Evolutionary conservation across 2,329 filamentous ascomycete species (phyloP), one percentile per base, ranked within the genome.

Genomic region (Paraphoma sp.): DNA sequence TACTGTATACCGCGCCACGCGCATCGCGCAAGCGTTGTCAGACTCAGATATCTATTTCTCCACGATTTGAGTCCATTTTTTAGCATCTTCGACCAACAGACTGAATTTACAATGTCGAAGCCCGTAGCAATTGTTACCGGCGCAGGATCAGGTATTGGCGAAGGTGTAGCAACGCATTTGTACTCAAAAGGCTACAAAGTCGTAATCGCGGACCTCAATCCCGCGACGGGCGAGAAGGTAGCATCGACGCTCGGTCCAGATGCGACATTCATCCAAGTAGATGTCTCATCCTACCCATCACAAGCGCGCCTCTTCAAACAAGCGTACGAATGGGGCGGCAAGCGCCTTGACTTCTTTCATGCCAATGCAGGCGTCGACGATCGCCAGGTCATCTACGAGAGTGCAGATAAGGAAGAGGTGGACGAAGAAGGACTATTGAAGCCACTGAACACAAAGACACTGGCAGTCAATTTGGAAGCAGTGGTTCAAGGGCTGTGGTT

Each of bases 51-150:
- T 5, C 23, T 3, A 23, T 5, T 3, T 23, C 23, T 23, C 5
- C 23, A 23, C 23, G 5, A 23, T 38, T 6, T 38, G 6, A 38
- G 40, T 16, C 11, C 11, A n/a, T 11, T n/a, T 42, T 42, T n/a
- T 14, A 30, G 8, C 14, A 14, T 28, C 23, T 33, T 31, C 28
- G 28, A 46, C 28, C 12, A 6, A 11, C 14, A 16, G 10, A 41
- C 11, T 33, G 16, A 10, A 40, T 8, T 16, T n/a, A 14, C 31
- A 11, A 78, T 78, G 76, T 68, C 70, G 16, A 72, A 75, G 53
- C 75, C 75, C 7, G 76, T 79, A 33, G 79, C 78, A 6, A 73
- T 82, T n/a, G 69, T 81, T 17, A 82, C 80, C 16, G 80, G 80
- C 17, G 79, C 74, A 17, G 77, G 73, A 45, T 79, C 77, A 50